Evolutionary conservation across 371 early-diverging fungal species (phyloP), one percentile per base, ranked within the genome.

Genomic region (Fennellomyces sp.): DNA sequence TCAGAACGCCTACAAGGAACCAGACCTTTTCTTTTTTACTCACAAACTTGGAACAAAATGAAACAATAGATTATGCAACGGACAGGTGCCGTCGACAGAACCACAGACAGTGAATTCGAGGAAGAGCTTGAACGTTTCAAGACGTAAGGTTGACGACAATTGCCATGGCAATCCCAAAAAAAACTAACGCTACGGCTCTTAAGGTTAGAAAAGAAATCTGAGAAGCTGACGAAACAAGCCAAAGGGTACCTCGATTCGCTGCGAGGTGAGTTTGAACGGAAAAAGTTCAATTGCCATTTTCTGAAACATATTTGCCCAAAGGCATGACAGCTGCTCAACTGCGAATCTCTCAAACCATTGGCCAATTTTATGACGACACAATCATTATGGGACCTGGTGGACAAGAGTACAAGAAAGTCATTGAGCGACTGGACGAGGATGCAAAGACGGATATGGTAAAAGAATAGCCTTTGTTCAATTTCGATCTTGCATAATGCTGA

Each of bases 161-260:
- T 25, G 1, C n/a, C 8, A 25, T 2, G 6, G 7, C 17, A 12
- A 7, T 27, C 49, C 4, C 2, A 6, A 12, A 49, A 10, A 13
- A 6, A n/a, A 41, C 35, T 33, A 41, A 41, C 1, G n/a, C 11
- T 36, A 36, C 49, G 19, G 25, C 17, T 49, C 10, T 49, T 49
- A 6, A 6, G 23, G 45, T 81, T 96, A 28, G 96, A 97, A 69
- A 71, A 81, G 25, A 95, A 96, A 52, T 83, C 90, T 2, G 94
- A 95, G 63, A 88, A 84, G 41, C 78, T 97, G 5, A 87, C 94
- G 63, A 91, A 89, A 58, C 96, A 97, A 71, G 87, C 98, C n/a
- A 94, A 93, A 70, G 94, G 94, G 25, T 97, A 96, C 70, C 80
- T 96, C 33, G 91, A 93, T 61, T 86, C 96, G 19, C 80, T 97